Conservation (phyloP, 371 early-diverging fungal genomes). For the Mortierella sp. region DNA sequence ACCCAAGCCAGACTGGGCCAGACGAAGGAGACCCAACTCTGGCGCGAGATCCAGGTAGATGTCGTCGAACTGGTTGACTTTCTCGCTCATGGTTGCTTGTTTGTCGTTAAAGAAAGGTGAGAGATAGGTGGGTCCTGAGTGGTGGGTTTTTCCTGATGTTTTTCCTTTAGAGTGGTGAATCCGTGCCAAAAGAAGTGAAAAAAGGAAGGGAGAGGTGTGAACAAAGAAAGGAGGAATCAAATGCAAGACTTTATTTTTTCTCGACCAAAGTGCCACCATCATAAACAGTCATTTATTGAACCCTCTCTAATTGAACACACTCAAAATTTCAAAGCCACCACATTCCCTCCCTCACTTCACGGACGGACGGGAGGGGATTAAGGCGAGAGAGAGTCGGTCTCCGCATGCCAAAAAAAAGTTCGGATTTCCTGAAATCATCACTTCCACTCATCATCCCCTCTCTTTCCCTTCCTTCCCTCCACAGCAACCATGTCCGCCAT, state of each 20-base stretch:
- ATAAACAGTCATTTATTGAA: neutral
- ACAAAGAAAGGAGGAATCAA: neutral
- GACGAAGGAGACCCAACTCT: conserved; percentile 74
- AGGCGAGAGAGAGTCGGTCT: too few relatives aligned
- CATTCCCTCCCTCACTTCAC: neutral
- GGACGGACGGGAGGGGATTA: too few relatives aligned
- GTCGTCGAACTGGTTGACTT: conserved; percentile 59
- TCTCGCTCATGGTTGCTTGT: conserved; percentile 32
- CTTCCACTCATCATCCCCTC: neutral
- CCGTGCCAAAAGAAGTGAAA: too few relatives aligned
- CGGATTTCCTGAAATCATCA: conserved; percentile 12
- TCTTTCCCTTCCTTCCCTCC: neutral
- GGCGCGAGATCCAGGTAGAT: conserved; percentile 58
- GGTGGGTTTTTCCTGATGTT: neutral
- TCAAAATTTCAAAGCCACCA: conserved; percentile 7
- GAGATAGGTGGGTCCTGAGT: too few relatives aligned
- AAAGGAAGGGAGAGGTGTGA: neutral
- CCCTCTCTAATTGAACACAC: conserved; percentile 3
- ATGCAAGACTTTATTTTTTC: neutral
- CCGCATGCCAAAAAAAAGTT: conserved; percentile 11
- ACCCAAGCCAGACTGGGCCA: conserved; percentile 86
- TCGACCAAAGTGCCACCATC: neutral
- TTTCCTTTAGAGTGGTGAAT: neutral
- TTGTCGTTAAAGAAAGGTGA: neutral
- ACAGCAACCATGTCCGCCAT: conserved; percentile 48